Evolutionary conservation across 176 grass and related monocot species (phyloP), one percentile per base, ranked within the genome.

Genomic region (Luzula sylvatica): DNA sequence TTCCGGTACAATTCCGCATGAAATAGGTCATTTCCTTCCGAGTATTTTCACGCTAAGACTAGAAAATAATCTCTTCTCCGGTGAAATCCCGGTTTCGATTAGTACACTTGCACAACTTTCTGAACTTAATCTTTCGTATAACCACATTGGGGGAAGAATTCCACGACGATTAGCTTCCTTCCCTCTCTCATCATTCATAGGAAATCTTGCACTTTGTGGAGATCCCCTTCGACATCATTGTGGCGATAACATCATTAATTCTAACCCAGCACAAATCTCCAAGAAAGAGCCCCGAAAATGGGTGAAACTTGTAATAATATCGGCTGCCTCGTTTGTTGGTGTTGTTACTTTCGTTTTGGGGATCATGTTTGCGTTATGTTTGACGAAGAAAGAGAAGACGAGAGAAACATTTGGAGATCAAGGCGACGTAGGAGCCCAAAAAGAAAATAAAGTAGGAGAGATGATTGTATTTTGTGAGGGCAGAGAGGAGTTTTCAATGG

Each of bases 401-500:
- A 15, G 57, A 44, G 38, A 26, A 12, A 23, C 44, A 13, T 3
- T 54, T 23, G 65, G 16, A 53, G 20, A 11, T 49, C 54, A 73
- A 32, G 55, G 58, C 19, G 25, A 5, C 13, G 46, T 20, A 32
- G 69, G 59, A 43, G 53, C 38, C 20, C 25, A 49, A 56, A 26
- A 23, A 20, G 57, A 65, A 51, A 41, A 28, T 3, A 38, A 64
- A 11, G 48, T 42, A 11, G 54, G 72, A 67, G 80, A 78, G 41
- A 62, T 78, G 69, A 85, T 75, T 69, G 74, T 85, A 57, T 82
- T 82, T 60, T 95, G 88, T 17, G 83, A 95, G 50, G 83, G 78
- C 55, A 50, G 69, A 15, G 56, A 38, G 63, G 73, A 73, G 67
- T 82, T 95, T 58, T 74, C 73, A 50, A 56, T 82, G 70, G 71